Evolutionary conservation across 1,139 yeast species (phyloP), one percentile per base, ranked within the genome.

Genomic region (Suhomyces kunorum): DNA sequence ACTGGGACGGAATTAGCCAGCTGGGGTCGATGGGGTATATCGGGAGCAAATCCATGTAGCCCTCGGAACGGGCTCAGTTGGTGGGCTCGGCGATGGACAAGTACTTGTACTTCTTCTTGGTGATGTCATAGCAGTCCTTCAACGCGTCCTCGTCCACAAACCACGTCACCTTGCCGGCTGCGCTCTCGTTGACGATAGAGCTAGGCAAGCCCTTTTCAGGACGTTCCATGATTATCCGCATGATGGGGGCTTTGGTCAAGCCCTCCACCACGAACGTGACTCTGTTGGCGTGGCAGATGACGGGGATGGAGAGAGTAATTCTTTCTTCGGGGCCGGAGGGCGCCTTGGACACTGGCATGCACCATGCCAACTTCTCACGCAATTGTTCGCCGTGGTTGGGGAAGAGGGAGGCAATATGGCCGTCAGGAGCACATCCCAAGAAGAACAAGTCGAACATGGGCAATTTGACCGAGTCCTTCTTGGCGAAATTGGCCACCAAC

Each of bases 381-480:
- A 92, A 72, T 42, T 86, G 83, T 50, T 87, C 94, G 19, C 77
- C 77, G 58, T 87, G 94, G 58, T 86, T 85, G 13, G 98, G 98
- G 71, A 92, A 92, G 45, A 92, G 76, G 18, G 96, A 88, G 40
- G 98, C 96, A 55, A 90, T 87, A 61, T 92, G 98, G 19, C 98
- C 98, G 62, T 92, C 98, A 3, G 98, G 98, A 0, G 98, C 98
- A 72, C 98, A 90, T 15, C 98, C 98, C 47, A 92, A 74, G 49
- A 92, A 70, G 48, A 92, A 76, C 45, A 92, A 68, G 63, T 92
- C 98, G 68, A 92, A 92, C 80, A 87, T 82, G 43, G 98, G 98
- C 48, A 90, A 74, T 64, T 90, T 89, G 45, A 92, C 98, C 13
- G 96, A 84, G 62, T 90, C 98, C 60, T 92, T 90, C 44, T 86